Evolutionary conservation across 208 protist species (phyloP).

Genomic region (Novymonas esmeraldas): DNA sequence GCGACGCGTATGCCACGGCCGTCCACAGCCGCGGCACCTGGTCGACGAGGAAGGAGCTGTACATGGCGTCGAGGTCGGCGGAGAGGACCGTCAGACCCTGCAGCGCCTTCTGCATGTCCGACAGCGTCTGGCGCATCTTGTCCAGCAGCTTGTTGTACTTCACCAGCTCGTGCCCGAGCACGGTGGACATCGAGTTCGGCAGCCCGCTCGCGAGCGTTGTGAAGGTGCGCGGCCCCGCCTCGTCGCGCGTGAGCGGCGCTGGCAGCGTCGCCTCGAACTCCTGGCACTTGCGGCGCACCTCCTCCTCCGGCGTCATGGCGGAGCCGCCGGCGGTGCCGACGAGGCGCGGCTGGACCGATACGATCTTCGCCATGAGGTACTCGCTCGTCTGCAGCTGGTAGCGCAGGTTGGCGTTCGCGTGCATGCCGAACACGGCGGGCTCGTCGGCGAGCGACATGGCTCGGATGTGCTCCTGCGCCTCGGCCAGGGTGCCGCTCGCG

Average conservation of each 20-base stretch:
- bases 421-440: slow-evolving; percentile 97
- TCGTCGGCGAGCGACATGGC: slow-evolving; percentile 91
- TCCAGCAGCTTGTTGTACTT: slow-evolving; percentile 97
- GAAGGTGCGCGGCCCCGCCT: slow-evolving; percentile 90
- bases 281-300: slow-evolving; percentile 91
- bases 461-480: slow-evolving; percentile 83
- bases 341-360: slow-evolving; percentile 92
- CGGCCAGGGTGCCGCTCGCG: slow-evolving; percentile 45
- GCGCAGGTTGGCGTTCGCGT: slow-evolving; percentile 97
- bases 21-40: slow-evolving; percentile 96
- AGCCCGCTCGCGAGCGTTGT: slow-evolving; percentile 90
- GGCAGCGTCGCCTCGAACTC: slow-evolving; percentile 89
- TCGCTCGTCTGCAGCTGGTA: slow-evolving; percentile 95
- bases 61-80: slow-evolving; percentile 95
- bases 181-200: slow-evolving; percentile 96
- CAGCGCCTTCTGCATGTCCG: slow-evolving; percentile 95
- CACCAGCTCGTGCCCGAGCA: slow-evolving; percentile 95
- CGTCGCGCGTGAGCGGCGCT: slow-evolving; percentile 57
- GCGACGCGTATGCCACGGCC: slow-evolving; percentile 93
- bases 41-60: slow-evolving; percentile 94
- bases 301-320: slow-evolving; percentile 79
- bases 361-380: slow-evolving; percentile 90
- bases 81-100: slow-evolving; percentile 98
- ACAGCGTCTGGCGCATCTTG: slow-evolving; percentile 84
- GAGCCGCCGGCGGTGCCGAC: slow-evolving; percentile 34